Conservation (phyloP, 345 rosid species). For the Acer yangbiense region DNA sequence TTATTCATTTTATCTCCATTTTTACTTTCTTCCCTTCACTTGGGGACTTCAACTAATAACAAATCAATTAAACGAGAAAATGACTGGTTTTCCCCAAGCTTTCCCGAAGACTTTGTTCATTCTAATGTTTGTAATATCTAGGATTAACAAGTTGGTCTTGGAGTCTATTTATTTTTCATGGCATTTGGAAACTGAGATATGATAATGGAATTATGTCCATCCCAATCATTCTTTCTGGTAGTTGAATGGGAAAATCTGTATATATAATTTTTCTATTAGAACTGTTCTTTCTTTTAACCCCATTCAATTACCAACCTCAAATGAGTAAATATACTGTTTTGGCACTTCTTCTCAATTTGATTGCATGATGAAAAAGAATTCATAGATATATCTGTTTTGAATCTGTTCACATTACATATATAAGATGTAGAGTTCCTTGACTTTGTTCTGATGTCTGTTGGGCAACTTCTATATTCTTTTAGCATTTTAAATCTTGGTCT, state of each 20-base stretch:
- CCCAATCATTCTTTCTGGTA: not conserved
- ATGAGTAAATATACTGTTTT: not conserved
- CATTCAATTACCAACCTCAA: constrained; percentile 1
- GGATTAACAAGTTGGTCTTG: not conserved
- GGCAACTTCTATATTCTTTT: not conserved
- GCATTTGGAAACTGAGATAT: not conserved
- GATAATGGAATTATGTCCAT: not conserved
- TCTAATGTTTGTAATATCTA: not conserved
- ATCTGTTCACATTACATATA: constrained; percentile 1
- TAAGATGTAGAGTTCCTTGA: not conserved
- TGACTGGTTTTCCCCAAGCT: not conserved
- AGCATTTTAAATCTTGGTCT: not conserved
- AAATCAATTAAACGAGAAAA: not conserved
- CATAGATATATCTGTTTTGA: not conserved
- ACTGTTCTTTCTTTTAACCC: not conserved
- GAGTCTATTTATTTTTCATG: not conserved
- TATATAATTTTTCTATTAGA: not conserved
- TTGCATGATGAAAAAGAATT: constrained; percentile 1
- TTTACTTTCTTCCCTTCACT: not conserved
- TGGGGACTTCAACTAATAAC: not conserved
- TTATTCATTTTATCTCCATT: not conserved
- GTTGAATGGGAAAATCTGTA: not conserved
- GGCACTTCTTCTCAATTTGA: constrained; percentile 3
- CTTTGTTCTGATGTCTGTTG: not conserved
- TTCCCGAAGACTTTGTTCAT: not conserved